phyloP scores from a whole-genome alignment of 2,329 filamentous ascomycete genomes.

The Nemania diffusa region DNA sequence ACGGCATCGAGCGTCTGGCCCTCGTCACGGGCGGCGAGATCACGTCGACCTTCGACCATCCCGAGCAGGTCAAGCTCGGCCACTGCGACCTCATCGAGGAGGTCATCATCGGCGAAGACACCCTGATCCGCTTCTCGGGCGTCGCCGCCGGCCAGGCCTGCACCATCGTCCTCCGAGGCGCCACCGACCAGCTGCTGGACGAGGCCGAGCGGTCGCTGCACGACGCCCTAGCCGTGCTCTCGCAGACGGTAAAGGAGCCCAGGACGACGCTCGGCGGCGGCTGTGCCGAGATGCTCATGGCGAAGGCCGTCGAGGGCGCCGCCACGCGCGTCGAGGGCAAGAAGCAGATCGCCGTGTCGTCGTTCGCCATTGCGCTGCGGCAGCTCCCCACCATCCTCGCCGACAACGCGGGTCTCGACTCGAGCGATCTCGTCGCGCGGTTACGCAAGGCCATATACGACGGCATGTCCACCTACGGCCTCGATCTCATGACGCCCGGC shows the following conservation, averaged over 20 bases:
- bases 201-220: constrained; percentile 96
- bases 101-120: constrained; percentile 98
- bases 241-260: constrained; percentile 94
- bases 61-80: constrained; percentile 94
- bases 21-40: constrained; percentile 98
- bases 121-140: constrained; percentile 95
- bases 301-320: constrained; percentile 93
- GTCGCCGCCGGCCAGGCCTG: constrained; percentile 94
- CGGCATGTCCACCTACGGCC: constrained; percentile 88
- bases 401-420: constrained; percentile 97
- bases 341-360: constrained; percentile 91
- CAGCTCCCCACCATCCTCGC: constrained; percentile 96
- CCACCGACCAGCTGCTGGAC: constrained; percentile 95
- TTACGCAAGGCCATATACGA: constrained; percentile 95
- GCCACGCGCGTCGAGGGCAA: constrained; percentile 96
- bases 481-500: constrained; percentile 89
- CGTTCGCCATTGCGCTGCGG: constrained; percentile 87
- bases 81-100: constrained; percentile 97
- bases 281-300: constrained; percentile 99
- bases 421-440: constrained; percentile 89
- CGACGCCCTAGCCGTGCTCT: constrained; percentile 94
- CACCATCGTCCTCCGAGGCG: constrained; percentile 95
- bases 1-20: constrained; percentile 94
- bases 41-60: constrained; percentile 96
- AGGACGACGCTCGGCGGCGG: constrained; percentile 94